A percentile compares a stretch with the other conserved stretches of the same genome.
These are phyloP conservation scores for Edaphochlamys debaryana DNA, from an alignment of 139 green algal genomes.

Conservation along the genomic window DNA sequence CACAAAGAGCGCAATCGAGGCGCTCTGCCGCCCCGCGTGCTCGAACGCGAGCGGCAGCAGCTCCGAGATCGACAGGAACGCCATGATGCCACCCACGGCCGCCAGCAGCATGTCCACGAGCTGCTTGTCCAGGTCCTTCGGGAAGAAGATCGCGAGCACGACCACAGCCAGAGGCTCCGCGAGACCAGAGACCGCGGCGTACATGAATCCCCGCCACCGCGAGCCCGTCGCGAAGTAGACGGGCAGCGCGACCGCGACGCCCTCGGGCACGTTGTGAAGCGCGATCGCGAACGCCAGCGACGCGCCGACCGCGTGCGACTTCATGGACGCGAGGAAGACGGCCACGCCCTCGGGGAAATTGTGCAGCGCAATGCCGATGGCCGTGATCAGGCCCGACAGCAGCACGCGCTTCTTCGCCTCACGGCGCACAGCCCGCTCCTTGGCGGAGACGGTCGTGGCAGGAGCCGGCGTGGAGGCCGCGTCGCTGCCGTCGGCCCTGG, in stretches of 20 bases:
- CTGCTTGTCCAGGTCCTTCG: conserved; percentile 50
- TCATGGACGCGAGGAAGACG: conserved; percentile 75
- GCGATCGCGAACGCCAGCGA: conserved; percentile 83
- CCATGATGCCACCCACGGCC: conserved; percentile 82
- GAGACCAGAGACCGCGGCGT: conserved; percentile 44
- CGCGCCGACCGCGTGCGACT: conserved; percentile 58
- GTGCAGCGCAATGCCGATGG: conserved; percentile 84
- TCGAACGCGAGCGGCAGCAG: conserved; percentile 73
- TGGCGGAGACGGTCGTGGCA: not conserved
- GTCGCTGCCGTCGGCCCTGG: not conserved
- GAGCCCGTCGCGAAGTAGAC: conserved; percentile 90
- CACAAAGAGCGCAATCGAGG: conserved; percentile 57
- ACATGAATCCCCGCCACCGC: conserved; percentile 61
- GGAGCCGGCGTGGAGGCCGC: not conserved
- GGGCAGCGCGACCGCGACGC: conserved; percentile 87
- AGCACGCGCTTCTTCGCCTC: conserved; percentile 59
- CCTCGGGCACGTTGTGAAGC: conserved; percentile 89
- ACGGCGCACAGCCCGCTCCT: not conserved
- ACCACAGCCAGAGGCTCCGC: conserved; percentile 77
- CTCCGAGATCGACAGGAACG: conserved; percentile 68
- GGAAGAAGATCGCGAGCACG: conserved; percentile 65
- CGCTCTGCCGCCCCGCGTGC: conserved; percentile 61
- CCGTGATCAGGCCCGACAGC: conserved; percentile 78
- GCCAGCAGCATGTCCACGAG: conserved; percentile 57
- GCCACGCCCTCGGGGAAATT: conserved; percentile 88